Conservation (phyloP, 202 grass and related monocot species). For the Setaria italica region DNA sequence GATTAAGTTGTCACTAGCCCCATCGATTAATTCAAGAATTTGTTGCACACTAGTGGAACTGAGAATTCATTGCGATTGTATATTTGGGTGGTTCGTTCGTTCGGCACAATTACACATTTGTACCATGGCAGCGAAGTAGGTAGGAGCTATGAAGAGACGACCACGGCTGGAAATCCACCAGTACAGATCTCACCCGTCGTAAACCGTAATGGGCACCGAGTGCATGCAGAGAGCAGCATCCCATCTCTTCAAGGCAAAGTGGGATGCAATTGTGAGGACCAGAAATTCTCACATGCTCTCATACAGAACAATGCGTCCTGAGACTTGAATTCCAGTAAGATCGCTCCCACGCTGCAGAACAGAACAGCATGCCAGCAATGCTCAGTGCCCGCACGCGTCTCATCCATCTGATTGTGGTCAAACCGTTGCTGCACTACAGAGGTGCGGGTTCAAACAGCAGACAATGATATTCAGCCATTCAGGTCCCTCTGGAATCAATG, state of each 20-base stretch:
- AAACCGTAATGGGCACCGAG: conserved; percentile 28
- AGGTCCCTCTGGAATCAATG: not conserved
- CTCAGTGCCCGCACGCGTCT: not conserved
- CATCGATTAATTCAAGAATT: conserved; percentile 32
- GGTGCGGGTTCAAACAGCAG: not conserved
- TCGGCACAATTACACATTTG: not conserved
- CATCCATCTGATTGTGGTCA: not conserved
- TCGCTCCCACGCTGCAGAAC: not conserved
- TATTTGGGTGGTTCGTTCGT: not conserved
- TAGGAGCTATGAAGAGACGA: not conserved
- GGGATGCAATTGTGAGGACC: not conserved
- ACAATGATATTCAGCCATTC: not conserved
- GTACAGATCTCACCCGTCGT: conserved; percentile 27
- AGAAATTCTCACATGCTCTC: not conserved
- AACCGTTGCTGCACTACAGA: not conserved
- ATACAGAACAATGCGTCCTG: not conserved
- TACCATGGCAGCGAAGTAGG: conserved; percentile 17
- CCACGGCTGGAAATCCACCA: not conserved
- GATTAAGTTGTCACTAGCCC: not conserved
- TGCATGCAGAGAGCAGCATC: not conserved
- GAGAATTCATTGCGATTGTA: conserved; percentile 28
- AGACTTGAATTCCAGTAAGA: not conserved
- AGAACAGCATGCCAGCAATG: not conserved
- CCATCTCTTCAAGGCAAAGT: not conserved
- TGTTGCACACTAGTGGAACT: not conserved